These are phyloP conservation scores for Breynia disticha DNA, from an alignment of 441 rosid genomes.

Conservation along the genomic window DNA sequence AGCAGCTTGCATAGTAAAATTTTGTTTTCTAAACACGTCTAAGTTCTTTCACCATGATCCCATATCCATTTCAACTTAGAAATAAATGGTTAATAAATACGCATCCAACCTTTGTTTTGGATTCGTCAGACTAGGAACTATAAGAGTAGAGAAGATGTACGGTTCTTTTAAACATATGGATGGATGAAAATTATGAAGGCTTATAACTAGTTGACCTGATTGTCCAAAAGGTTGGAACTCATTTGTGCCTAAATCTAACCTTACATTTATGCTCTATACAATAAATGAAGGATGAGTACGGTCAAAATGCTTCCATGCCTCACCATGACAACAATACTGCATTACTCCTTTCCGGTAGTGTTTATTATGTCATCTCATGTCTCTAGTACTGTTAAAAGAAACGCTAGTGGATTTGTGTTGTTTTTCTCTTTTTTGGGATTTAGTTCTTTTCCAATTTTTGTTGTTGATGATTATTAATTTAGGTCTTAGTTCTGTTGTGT, in stretches of 20 bases:
- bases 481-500: too few relatives aligned
- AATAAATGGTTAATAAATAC: background rate
- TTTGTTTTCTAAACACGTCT: background rate
- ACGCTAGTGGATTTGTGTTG: too few relatives aligned
- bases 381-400: too few relatives aligned
- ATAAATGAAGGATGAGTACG: background rate
- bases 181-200: background rate
- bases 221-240: background rate
- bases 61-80: background rate
- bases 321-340: too few relatives aligned
- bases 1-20: background rate
- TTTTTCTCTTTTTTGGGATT: too few relatives aligned
- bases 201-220: background rate
- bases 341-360: too few relatives aligned
- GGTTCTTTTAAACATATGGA: background rate
- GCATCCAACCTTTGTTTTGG: background rate
- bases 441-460: too few relatives aligned
- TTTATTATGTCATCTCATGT: too few relatives aligned
- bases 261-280: background rate
- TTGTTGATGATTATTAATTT: too few relatives aligned
- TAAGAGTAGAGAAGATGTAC: background rate
- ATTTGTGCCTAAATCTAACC: background rate
- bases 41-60: background rate
- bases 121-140: background rate
- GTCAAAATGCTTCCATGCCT: background rate